These are phyloP conservation scores for Alternaria longipes DNA, from an alignment of 2,329 filamentous ascomycete genomes.

Conservation along the genomic window DNA sequence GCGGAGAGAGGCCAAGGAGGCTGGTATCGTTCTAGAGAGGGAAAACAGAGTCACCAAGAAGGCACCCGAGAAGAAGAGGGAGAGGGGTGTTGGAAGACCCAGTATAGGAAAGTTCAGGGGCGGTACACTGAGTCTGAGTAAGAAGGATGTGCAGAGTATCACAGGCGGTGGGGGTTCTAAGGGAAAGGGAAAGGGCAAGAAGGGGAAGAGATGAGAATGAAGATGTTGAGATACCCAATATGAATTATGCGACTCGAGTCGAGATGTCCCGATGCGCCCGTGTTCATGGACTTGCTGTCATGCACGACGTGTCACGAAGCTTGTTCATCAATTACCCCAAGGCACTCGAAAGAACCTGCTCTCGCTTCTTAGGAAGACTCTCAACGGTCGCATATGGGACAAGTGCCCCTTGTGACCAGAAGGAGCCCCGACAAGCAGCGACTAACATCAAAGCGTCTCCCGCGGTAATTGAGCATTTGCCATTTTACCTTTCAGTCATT, in stretches of 20 bases:
- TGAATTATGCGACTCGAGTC: not conserved
- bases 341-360: not conserved
- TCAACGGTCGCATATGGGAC: not conserved
- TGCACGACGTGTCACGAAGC: not conserved
- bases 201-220: constrained; percentile 9
- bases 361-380: not conserved
- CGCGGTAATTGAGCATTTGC: not conserved
- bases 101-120: constrained; percentile 81
- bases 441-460: not conserved
- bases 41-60: constrained; percentile 52
- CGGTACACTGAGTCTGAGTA: constrained; percentile 80
- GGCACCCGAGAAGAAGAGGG: constrained; percentile 60
- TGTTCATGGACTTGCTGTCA: not conserved
- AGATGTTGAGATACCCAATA: constrained; percentile 1
- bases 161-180: constrained; percentile 59
- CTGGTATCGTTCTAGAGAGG: constrained; percentile 85
- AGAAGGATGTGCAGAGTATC: constrained; percentile 77
- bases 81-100: constrained; percentile 75
- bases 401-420: not conserved
- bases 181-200: constrained; percentile 21
- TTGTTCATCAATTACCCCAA: not conserved
- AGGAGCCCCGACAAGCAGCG: not conserved
- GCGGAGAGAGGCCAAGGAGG: constrained; percentile 83
- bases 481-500: not conserved
- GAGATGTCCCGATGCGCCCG: not conserved